phyloP scores from a whole-genome alignment of 2,329 filamentous ascomycete species.

The Calonectria hongkongensis region DNA sequence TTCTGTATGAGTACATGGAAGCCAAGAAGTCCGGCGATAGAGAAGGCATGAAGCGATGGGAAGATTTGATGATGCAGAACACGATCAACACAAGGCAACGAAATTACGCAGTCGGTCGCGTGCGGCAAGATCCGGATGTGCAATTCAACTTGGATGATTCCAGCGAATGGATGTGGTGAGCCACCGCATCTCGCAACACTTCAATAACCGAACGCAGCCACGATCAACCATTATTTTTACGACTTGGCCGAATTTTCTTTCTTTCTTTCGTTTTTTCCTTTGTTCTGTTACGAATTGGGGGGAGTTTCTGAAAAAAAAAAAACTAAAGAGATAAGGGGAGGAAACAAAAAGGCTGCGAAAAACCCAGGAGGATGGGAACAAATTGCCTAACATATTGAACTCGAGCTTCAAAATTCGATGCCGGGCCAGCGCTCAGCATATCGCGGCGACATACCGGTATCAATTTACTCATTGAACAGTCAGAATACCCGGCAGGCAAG shows the following conservation, averaged over 20 bases:
- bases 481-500: not conserved
- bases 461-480: not conserved
- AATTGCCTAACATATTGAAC: not conserved
- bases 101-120: constrained; percentile 51
- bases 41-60: constrained; percentile 50
- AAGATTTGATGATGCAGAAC: constrained; percentile 49
- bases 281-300: too few species aligned
- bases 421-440: not conserved
- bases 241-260: not conserved
- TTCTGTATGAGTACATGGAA: constrained; percentile 53
- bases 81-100: constrained; percentile 44
- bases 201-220: not conserved
- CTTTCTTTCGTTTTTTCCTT: too few species aligned
- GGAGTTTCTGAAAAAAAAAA: too few species aligned
- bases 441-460: not conserved
- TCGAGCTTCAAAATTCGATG: not conserved
- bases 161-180: constrained; percentile 28
- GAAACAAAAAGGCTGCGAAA: not conserved
- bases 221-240: not conserved
- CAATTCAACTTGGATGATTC: constrained; percentile 47
- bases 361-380: not conserved
- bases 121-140: constrained; percentile 48
- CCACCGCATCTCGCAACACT: not conserved
- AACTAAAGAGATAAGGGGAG: not conserved
- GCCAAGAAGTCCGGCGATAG: constrained; percentile 52